A percentile compares a stretch with the other conserved stretches of the same genome.
Evolutionary conservation across 192 early-diverging fungal species (phyloP).

Genomic region (Spinellus fusiger): DNA sequence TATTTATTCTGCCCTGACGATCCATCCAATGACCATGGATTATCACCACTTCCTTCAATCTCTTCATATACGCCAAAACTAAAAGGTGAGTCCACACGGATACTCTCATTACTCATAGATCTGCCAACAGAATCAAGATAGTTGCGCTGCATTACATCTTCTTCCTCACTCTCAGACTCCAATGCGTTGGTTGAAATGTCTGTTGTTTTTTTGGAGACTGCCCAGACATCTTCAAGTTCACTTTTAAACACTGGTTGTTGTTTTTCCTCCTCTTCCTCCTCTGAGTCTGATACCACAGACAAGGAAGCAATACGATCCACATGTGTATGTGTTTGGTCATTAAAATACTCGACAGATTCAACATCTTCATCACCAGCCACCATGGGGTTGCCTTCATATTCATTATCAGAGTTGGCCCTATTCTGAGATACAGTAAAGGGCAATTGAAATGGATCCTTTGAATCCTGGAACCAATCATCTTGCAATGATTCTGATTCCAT

Average conservation of each 20-base stretch:
- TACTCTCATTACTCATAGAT: neutral
- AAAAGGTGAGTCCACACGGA: neutral
- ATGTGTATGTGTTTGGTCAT: neutral
- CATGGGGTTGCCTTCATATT: slow-evolving; percentile 36
- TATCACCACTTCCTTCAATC: slow-evolving; percentile 28
- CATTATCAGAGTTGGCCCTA: slow-evolving; percentile 20
- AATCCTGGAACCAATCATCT: slow-evolving; percentile 42
- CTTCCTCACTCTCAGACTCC: slow-evolving; percentile 20
- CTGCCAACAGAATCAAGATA: neutral
- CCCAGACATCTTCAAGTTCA: slow-evolving; percentile 32
- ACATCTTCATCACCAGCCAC: slow-evolving; percentile 48
- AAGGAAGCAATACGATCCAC: neutral
- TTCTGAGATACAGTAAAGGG: neutral
- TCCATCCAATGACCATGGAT: slow-evolving; percentile 16
- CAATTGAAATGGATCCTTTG: slow-evolving; percentile 1
- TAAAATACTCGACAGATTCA: slow-evolving; percentile 26
- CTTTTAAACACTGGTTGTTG: neutral
- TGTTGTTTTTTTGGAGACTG: slow-evolving; percentile 19
- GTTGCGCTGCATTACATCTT: neutral
- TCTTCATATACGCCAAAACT: slow-evolving; percentile 35
- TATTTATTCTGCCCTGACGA: neutral
- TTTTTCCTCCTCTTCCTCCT: slow-evolving; percentile 3
- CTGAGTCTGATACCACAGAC: neutral
- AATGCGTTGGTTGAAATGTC: slow-evolving; percentile 25
- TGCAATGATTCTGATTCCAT: slow-evolving; percentile 38